These are phyloP conservation scores for Tetracladium marchalianum DNA, from an alignment of 495 filamentous ascomycete genomes.

Conservation along the genomic window DNA sequence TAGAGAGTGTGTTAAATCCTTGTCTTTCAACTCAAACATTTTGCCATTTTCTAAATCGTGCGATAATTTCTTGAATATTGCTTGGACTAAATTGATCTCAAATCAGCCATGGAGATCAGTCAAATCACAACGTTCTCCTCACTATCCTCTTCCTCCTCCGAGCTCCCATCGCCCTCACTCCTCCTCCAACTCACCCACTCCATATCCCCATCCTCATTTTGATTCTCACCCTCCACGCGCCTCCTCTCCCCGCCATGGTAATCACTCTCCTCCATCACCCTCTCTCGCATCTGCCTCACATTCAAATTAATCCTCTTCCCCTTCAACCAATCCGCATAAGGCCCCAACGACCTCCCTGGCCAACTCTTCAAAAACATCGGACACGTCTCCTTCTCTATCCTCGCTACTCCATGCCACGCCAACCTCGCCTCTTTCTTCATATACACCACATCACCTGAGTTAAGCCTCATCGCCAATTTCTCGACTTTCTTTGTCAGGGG, in stretches of 20 bases:
- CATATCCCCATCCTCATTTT: no score
- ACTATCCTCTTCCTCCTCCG: no score
- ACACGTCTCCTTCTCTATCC: conserved; percentile 66
- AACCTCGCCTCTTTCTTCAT: conserved; percentile 71
- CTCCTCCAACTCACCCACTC: no score
- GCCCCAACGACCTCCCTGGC: conserved; percentile 48
- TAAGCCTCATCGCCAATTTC: conserved; percentile 54
- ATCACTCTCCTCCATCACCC: conserved; percentile 8
- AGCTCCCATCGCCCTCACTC: no score
- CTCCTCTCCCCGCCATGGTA: background rate
- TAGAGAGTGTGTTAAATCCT: no score
- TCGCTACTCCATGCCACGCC: conserved; percentile 92
- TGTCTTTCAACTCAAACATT: no score
- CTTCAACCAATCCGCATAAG: conserved; percentile 76
- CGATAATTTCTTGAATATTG: no score
- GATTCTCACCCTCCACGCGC: no score
- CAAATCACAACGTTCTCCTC: no score
- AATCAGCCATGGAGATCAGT: no score
- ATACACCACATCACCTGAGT: conserved; percentile 73
- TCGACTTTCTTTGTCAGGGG: conserved; percentile 14
- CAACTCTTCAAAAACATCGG: conserved; percentile 64
- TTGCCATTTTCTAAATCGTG: no score
- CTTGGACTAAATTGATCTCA: no score
- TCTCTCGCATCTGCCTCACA: conserved; percentile 76
- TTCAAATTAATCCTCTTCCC: conserved; percentile 84